Evolutionary conservation across 2,329 filamentous ascomycete species (phyloP).

Genomic region (Nemania sp.): DNA sequence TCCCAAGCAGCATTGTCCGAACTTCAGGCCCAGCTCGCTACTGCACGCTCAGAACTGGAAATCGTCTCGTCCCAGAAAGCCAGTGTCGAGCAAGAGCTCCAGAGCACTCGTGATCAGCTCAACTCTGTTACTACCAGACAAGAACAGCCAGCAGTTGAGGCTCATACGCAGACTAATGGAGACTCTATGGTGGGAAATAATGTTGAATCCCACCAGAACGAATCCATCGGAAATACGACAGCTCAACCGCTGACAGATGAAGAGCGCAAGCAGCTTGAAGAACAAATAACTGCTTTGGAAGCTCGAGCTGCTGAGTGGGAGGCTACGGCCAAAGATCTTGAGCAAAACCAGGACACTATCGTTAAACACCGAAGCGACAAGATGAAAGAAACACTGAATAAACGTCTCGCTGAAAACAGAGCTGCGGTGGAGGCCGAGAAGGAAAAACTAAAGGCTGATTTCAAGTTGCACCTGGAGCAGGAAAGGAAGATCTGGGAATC

Average conservation of each 20-base stretch:
- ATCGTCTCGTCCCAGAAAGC: conserved; percentile 69
- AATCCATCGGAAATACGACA: conserved; percentile 12
- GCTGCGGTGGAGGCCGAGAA: conserved; percentile 53
- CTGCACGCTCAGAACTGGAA: conserved; percentile 64
- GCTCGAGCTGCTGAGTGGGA: conserved; percentile 67
- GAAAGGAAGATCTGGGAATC: conserved; percentile 39
- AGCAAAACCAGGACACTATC: conserved; percentile 62
- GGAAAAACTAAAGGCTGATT: conserved; percentile 62
- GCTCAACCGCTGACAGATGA: conserved; percentile 52
- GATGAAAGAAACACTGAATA: conserved; percentile 70
- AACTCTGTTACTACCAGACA: conserved; percentile 64
- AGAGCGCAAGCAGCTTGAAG: conserved; percentile 64
- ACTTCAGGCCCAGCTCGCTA: conserved; percentile 54
- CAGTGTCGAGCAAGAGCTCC: conserved; percentile 65
- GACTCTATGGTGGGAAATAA: conserved; percentile 39
- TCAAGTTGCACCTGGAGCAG: conserved; percentile 37
- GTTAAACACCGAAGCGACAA: conserved; percentile 68
- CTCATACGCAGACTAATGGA: conserved; percentile 37
- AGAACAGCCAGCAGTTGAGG: conserved; percentile 59
- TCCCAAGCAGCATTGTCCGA: conserved; percentile 50
- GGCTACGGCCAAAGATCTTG: conserved; percentile 64
- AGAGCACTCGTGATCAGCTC: conserved; percentile 60
- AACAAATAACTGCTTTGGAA: conserved; percentile 63
- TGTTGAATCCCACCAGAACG: conserved; percentile 24
- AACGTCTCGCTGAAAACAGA: conserved; percentile 70